These are phyloP conservation scores for Dysphania ambrosioides DNA, from an alignment of 148 eudicot species.

Conservation along the genomic window DNA sequence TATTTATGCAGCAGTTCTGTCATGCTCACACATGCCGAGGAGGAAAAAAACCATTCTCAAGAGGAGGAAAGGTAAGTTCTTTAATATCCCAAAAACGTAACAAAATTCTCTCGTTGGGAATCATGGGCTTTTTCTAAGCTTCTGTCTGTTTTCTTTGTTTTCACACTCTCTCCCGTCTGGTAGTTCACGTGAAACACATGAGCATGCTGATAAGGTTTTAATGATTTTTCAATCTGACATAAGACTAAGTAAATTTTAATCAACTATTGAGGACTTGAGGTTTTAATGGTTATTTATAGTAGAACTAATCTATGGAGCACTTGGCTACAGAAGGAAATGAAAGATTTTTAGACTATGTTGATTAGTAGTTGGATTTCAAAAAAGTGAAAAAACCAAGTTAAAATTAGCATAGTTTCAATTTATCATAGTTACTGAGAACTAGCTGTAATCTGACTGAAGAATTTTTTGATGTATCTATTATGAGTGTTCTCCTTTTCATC, in stretches of 20 bases:
- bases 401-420: background rate
- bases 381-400: background rate
- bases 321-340: background rate
- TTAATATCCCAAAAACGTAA: background rate
- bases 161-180: background rate
- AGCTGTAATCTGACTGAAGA: background rate
- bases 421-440: background rate
- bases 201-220: background rate
- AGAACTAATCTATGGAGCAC: background rate
- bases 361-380: background rate
- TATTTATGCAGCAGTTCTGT: constrained; percentile 86
- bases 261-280: background rate
- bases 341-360: background rate
- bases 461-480: background rate
- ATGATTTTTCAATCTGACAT: background rate
- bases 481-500: constrained; percentile 5
- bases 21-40: constrained; percentile 84
- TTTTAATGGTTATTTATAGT: background rate
- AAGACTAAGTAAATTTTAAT: background rate
- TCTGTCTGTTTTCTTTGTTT: background rate
- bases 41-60: constrained; percentile 58
- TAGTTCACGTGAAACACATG: background rate
- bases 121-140: background rate
- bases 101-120: background rate
- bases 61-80: constrained; percentile 70